Evolutionary conservation across 192 early-diverging fungal genomes (phyloP).

Genomic region (Dimargaris cristalligena): DNA sequence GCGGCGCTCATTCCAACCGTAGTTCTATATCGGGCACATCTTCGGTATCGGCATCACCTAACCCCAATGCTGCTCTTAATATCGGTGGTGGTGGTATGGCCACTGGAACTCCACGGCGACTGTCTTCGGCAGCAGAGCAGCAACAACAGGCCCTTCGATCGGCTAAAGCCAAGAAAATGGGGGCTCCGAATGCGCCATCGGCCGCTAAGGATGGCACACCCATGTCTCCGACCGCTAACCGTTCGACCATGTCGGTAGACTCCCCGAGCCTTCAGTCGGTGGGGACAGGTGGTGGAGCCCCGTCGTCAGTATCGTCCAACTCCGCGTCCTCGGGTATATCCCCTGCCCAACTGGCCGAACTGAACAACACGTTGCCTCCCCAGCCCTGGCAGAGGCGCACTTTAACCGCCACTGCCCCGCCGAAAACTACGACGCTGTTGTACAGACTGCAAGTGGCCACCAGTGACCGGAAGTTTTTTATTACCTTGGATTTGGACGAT

Average conservation of each 20-base stretch:
- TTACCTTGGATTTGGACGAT: not conserved
- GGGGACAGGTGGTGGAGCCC: too few relatives aligned
- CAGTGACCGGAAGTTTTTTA: slow-evolving; percentile 7
- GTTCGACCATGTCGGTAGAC: too few relatives aligned
- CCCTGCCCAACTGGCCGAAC: not conserved
- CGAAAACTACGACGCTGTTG: not conserved
- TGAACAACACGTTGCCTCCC: not conserved
- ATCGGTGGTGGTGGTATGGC: not conserved
- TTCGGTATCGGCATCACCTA: not conserved
- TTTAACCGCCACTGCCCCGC: not conserved
- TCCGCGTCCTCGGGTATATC: too few relatives aligned
- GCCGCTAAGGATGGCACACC: not conserved
- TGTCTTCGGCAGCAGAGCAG: too few relatives aligned
- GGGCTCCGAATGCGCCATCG: too few relatives aligned
- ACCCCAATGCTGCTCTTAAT: not conserved
- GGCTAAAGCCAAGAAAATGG: not conserved
- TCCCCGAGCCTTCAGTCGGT: too few relatives aligned
- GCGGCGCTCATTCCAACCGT: not conserved
- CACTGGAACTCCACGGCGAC: not conserved
- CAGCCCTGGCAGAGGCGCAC: slow-evolving; percentile 1
- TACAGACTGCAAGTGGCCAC: slow-evolving; percentile 7
- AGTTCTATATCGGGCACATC: not conserved
- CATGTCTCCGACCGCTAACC: not conserved
- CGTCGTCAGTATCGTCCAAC: too few relatives aligned
- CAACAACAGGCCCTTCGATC: too few relatives aligned